These are phyloP conservation scores for Narthecium ossifragum DNA, from an alignment of 106 monocot genomes.

Conservation along the genomic window DNA sequence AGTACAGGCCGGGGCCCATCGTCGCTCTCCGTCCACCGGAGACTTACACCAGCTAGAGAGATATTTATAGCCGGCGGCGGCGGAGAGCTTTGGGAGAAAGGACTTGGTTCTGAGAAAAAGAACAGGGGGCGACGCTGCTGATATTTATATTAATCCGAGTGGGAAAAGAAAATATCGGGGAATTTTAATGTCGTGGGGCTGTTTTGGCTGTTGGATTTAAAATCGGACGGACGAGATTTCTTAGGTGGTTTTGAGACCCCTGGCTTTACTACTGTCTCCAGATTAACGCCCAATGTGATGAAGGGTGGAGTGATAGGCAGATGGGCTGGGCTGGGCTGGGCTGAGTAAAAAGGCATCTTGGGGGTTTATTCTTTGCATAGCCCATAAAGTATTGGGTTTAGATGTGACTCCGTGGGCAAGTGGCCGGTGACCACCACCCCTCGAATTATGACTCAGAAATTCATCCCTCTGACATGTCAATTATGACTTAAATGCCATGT, in stretches of 20 bases:
- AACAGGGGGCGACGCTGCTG: neutral
- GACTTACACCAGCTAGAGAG: neutral
- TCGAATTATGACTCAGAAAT: too few relatives aligned
- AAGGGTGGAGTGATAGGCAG: neutral
- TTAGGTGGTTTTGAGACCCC: neutral
- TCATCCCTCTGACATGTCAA: too few relatives aligned
- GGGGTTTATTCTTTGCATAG: neutral
- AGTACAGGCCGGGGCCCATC: constrained; percentile 47
- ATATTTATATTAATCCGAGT: too few relatives aligned
- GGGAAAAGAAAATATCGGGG: neutral
- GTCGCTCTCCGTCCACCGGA: neutral
- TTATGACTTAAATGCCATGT: too few relatives aligned
- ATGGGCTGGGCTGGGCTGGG: neutral
- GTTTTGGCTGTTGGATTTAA: neutral
- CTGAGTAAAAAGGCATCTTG: neutral
- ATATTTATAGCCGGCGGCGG: neutral
- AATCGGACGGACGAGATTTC: neutral
- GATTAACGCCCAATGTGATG: neutral
- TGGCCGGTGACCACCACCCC: too few relatives aligned
- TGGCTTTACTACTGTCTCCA: too few relatives aligned
- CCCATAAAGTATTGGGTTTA: too few relatives aligned
- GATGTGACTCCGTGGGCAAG: too few relatives aligned
- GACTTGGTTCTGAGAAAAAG: neutral
- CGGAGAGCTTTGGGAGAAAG: neutral
- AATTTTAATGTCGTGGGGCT: neutral